phyloP scores from a whole-genome alignment of 2,329 filamentous ascomycete species.

The Trichophyton benhamiae region DNA sequence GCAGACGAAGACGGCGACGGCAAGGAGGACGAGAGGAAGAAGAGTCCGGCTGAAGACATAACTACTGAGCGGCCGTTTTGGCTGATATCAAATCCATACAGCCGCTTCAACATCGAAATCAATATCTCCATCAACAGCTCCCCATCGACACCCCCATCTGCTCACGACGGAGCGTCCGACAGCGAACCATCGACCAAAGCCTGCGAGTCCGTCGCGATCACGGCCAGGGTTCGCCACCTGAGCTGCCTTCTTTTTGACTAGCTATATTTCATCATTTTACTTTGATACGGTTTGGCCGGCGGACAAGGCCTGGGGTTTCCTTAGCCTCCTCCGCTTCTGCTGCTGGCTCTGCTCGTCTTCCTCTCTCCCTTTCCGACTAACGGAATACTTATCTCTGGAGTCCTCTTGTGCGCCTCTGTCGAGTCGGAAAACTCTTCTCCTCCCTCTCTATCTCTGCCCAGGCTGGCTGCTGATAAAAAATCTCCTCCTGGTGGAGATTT shows the following conservation, averaged over 20 bases:
- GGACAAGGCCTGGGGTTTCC: neutral
- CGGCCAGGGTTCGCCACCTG: neutral
- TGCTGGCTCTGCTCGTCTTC: neutral
- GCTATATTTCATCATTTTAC: neutral
- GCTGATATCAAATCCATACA: neutral
- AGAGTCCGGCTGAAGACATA: neutral
- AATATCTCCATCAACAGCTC: neutral
- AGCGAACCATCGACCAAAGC: too few species aligned
- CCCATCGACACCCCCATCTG: too few species aligned
- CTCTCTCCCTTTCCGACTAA: neutral
- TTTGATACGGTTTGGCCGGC: neutral
- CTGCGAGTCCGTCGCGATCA: too few species aligned
- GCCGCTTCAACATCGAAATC: neutral
- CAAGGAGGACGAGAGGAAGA: neutral
- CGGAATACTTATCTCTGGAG: too few species aligned
- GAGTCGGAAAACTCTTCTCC: neutral
- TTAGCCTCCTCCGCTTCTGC: neutral
- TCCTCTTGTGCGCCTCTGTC: neutral
- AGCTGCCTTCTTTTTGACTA: neutral
- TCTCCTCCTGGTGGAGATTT: neutral
- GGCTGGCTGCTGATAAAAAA: neutral
- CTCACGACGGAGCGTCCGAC: too few species aligned
- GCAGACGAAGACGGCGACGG: neutral
- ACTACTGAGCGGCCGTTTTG: neutral
- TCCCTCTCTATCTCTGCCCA: too few species aligned